Percentiles rank a stretch among this genome's conserved stretches.
phyloP scores from a whole-genome alignment of 2,329 filamentous ascomycete species.

The Didymella lethalis region DNA sequence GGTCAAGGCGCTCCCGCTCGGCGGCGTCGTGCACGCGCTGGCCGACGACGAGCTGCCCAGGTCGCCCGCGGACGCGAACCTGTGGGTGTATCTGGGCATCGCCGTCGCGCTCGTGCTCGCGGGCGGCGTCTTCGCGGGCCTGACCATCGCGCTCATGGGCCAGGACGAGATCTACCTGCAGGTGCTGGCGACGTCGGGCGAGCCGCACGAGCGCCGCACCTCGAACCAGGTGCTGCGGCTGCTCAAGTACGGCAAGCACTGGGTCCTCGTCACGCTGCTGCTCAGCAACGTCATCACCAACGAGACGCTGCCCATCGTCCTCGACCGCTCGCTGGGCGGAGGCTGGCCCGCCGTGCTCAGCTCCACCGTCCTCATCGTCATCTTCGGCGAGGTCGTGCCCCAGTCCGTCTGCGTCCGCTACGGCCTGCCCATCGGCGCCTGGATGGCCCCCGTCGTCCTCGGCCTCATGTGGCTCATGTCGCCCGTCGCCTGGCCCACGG shows the following conservation, averaged over 20 bases:
- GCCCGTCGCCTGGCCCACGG: constrained; percentile 91
- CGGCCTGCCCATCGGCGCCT: constrained; percentile 91
- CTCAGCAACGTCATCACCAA: constrained; percentile 98
- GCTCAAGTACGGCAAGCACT: constrained; percentile 90
- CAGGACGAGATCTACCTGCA: constrained; percentile 96
- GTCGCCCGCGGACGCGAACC: constrained; percentile 63
- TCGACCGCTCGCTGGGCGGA: constrained; percentile 91
- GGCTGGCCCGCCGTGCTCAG: constrained; percentile 94
- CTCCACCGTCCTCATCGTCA: constrained; percentile 94
- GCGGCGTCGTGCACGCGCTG: constrained; percentile 32
- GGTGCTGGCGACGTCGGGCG: constrained; percentile 85
- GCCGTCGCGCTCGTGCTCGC: constrained; percentile 83
- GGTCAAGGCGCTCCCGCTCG: constrained; percentile 46
- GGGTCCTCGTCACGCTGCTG: constrained; percentile 93
- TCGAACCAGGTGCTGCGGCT: constrained; percentile 81
- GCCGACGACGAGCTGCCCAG: constrained; percentile 45
- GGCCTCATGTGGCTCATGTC: constrained; percentile 90
- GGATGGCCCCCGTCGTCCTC: constrained; percentile 88
- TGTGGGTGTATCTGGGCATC: constrained; percentile 83
- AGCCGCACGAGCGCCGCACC: constrained; percentile 85
- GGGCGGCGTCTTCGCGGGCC: constrained; percentile 90
- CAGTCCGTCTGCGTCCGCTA: constrained; percentile 97
- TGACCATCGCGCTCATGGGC: constrained; percentile 84
- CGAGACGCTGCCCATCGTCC: constrained; percentile 87
- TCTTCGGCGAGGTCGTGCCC: constrained; percentile 95